A percentile compares a stretch with the other conserved stretches of the same genome.
Evolutionary conservation across 495 filamentous ascomycete genomes (phyloP).

Genomic region (Venustampulla echinocandica): DNA sequence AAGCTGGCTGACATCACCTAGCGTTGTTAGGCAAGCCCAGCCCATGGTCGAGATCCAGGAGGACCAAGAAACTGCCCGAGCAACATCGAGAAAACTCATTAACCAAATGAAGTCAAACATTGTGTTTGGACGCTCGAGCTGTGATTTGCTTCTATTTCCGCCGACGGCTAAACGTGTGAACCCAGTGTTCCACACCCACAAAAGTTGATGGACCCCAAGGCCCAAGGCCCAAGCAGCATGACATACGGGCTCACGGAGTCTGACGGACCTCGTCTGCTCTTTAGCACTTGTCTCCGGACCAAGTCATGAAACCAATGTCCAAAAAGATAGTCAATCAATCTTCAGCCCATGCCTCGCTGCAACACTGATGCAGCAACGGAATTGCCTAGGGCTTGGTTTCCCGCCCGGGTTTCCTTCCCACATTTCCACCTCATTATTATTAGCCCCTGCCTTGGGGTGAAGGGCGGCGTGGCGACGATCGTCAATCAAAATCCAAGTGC

Average conservation of each 20-base stretch:
- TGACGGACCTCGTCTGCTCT: not conserved
- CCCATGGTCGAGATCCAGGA: not conserved
- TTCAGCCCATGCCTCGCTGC: slow-evolving; percentile 8
- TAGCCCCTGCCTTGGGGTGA: not conserved
- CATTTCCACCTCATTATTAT: not conserved
- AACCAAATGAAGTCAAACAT: slow-evolving; percentile 9
- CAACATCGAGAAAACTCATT: slow-evolving; percentile 1
- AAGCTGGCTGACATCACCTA: no score
- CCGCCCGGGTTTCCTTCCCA: slow-evolving; percentile 1
- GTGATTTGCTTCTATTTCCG: slow-evolving; percentile 11
- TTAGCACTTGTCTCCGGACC: slow-evolving; percentile 11
- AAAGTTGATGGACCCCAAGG: no score
- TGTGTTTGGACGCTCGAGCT: not conserved
- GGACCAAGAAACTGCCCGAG: not conserved
- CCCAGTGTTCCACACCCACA: slow-evolving; percentile 1
- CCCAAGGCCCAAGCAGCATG: no score
- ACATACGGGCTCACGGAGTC: no score
- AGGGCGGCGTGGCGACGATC: slow-evolving; percentile 5
- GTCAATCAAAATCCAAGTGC: slow-evolving; percentile 10
- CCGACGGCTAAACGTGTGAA: slow-evolving; percentile 7
- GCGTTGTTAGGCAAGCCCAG: no score
- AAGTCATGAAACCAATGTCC: slow-evolving; percentile 3
- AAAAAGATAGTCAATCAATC: slow-evolving; percentile 6
- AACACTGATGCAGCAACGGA: slow-evolving; percentile 7
- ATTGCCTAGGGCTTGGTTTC: slow-evolving; percentile 6